A percentile compares a stretch with the other conserved stretches of the same genome.
Evolutionary conservation across 345 rosid genomes (phyloP).

Genomic region (Lenwebbia sp.): DNA sequence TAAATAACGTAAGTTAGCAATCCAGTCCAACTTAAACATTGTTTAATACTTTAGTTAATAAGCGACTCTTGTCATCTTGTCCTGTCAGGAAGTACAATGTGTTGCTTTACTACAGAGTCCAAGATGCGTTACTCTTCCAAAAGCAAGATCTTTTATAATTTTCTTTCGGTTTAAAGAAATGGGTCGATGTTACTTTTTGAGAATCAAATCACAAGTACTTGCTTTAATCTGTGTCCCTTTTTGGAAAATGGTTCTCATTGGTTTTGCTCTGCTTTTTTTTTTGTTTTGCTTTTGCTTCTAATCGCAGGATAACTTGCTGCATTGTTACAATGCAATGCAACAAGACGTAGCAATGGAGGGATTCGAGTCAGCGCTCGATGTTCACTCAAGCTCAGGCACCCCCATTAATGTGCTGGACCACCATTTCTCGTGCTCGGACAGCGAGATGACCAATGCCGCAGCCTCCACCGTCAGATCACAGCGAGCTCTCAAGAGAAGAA

Average conservation of each 20-base stretch:
- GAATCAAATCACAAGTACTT: neutral
- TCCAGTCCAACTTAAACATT: neutral
- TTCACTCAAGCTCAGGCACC: conserved; percentile 28
- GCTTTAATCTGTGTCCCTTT: neutral
- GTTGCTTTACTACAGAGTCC: neutral
- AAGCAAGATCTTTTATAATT: neutral
- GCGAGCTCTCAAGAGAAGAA: conserved; percentile 2
- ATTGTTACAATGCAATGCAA: conserved; percentile 42
- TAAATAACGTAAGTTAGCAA: conserved; percentile 38
- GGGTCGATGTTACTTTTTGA: neutral
- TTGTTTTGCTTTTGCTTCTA: neutral
- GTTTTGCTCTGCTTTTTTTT: neutral
- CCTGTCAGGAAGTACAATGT: neutral
- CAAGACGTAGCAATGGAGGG: conserved; percentile 22
- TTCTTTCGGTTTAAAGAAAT: neutral
- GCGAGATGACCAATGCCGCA: conserved; percentile 22
- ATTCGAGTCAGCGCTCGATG: conserved; percentile 19
- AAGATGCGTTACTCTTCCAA: neutral
- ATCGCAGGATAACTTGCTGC: conserved; percentile 33
- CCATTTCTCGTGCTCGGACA: conserved; percentile 36
- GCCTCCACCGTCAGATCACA: neutral
- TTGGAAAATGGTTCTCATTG: neutral
- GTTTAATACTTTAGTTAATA: neutral
- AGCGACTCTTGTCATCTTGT: neutral
- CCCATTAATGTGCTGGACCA: conserved; percentile 47